These are phyloP conservation scores for Larix kaempferi DNA, from an alignment of 75 land plant genomes.

Conservation along the genomic window DNA sequence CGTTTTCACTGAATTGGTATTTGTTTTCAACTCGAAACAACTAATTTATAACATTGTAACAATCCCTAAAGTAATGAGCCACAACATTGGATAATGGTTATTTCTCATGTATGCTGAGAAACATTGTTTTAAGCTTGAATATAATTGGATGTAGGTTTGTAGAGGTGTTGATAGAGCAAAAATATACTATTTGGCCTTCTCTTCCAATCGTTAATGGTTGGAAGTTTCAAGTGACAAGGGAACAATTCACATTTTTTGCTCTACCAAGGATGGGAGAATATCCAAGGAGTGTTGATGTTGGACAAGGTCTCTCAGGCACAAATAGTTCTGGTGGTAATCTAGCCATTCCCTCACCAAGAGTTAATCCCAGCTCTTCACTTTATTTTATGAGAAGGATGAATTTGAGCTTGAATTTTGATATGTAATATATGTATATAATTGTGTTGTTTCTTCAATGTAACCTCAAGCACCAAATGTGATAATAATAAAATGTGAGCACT, in stretches of 20 bases:
- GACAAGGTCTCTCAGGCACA: conserved; percentile 30
- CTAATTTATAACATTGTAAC: too few relatives aligned
- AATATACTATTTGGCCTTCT: conserved; percentile 77
- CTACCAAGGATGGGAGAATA: conserved; percentile 46
- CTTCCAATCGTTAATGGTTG: conserved; percentile 81
- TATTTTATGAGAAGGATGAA: conserved; percentile 88
- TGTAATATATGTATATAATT: too few relatives aligned
- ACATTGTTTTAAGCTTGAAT: conserved; percentile 17
- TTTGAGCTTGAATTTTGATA: background rate
- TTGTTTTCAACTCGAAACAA: too few relatives aligned
- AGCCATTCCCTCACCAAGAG: conserved; percentile 38
- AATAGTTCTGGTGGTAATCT: too few relatives aligned
- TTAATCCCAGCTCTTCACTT: conserved; percentile 79
- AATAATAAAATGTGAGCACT: too few relatives aligned
- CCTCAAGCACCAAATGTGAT: background rate
- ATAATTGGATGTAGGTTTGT: too few relatives aligned
- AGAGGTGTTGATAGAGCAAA: conserved; percentile 80
- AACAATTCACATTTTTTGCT: conserved; percentile 82
- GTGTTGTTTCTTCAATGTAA: background rate
- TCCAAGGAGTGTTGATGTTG: too few relatives aligned
- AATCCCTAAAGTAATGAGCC: too few relatives aligned
- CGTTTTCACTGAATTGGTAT: too few relatives aligned
- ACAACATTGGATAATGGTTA: too few relatives aligned
- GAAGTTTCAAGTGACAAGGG: too few relatives aligned
- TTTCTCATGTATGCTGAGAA: too few relatives aligned